Conservation (phyloP, 2,329 filamentous ascomycete genomes). For the Colletotrichum australisinense region DNA sequence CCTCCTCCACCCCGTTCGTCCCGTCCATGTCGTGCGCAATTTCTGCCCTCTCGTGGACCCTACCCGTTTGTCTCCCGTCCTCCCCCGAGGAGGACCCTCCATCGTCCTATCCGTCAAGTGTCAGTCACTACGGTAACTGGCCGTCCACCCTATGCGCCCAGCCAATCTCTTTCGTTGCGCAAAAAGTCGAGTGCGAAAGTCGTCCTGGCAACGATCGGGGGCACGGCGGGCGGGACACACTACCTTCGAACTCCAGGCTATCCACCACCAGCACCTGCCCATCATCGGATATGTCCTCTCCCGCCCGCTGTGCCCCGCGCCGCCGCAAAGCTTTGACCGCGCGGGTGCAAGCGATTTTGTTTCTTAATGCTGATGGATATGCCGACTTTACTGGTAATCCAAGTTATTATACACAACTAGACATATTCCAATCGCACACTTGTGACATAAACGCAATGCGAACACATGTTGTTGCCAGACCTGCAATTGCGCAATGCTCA, state of each 20-base stretch:
- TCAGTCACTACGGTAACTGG: constrained; percentile 1
- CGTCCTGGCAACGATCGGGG: constrained; percentile 10
- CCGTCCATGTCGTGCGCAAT: constrained; percentile 4
- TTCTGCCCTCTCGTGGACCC: constrained; percentile 6
- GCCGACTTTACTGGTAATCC: neutral
- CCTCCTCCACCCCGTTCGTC: neutral
- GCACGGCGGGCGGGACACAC: neutral
- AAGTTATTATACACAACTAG: neutral
- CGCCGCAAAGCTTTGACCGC: neutral
- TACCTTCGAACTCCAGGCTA: neutral
- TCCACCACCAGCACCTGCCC: neutral
- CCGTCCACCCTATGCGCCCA: neutral
- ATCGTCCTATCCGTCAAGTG: neutral
- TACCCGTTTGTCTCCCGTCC: neutral
- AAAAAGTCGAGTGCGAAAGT: constrained; percentile 12
- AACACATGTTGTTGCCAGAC: no score
- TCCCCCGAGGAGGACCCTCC: neutral
- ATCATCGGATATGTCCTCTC: neutral
- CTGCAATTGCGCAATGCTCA: no score
- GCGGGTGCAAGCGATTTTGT: neutral
- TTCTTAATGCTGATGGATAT: neutral
- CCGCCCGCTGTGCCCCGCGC: neutral
- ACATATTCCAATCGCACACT: no score
- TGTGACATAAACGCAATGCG: no score
- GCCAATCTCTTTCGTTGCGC: constrained; percentile 19